Evolutionary conservation across 148 eudicot species (phyloP), one percentile per base, ranked within the genome.

Genomic region (Diospyros kaki): DNA sequence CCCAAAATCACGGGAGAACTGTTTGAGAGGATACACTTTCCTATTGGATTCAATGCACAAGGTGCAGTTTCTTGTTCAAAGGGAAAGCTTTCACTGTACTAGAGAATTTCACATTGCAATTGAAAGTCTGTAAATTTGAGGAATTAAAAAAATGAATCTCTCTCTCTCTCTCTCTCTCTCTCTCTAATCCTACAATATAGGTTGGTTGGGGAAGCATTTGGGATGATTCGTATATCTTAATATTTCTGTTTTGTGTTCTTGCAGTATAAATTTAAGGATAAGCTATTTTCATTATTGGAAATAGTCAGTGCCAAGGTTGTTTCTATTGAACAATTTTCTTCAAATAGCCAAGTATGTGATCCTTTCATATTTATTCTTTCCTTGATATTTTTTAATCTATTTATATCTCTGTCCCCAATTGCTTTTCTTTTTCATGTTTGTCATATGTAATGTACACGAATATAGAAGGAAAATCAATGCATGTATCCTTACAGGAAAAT

Each of bases 1-100:
- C 62, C 82, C 81, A 59, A 82, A 74, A 79, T 84, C 92, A 75
- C 94, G 99, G 71, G 93, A 91, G 72, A 86, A 76, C 76, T 88
- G 97, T 77, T 84, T 93, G 78, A 87, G 75, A 75, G 93, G 86
- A 82, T 91, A 90, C 80, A 88, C 83, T 76, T 88, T 95, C 84
- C 59, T 95, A 81, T 75, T 95, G 86, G 91, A 85, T 63, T 80
- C 89, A 53, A 70, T 69, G 54, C 66, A 82, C 74, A 82, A 83
- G 98, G 98, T 94, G 72, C 74, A 63, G 17, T 51, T 68, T 66
- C 71, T 69, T 28, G 28, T 28, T 13, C 18, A 53, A 53, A 48
- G 8, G 6, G 41, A 41, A 64, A 74, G 46, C 48, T 46, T 70
- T n/a, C 55, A 3, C 41, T 45, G 46, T 56, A 15, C 59, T 39